Base-by-base conservation (phyloP, 2,329 filamentous ascomycete species). In the Colletotrichum brevisporum region DNA sequence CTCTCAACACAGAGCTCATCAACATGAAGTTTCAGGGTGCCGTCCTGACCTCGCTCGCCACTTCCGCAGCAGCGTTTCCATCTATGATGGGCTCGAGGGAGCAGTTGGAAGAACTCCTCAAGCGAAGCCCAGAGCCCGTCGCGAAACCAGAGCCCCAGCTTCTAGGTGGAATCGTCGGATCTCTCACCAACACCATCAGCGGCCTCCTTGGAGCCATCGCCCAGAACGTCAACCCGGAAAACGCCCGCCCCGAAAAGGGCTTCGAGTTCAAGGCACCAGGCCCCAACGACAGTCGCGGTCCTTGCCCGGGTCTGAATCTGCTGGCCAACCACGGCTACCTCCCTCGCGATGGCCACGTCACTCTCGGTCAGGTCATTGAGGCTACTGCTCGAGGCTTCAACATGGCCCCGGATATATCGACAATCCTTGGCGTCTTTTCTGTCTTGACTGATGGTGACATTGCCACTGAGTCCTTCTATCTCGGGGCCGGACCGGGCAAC, bases 281-380 rank as follows among this genome's bases (percentile, higher is more conserved):
- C 0, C 62, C 55, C 1, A 48, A 53, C 1, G 66, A 69, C 43
- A 69, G 66, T 41, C 43, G 66, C 6, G 66, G 66, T 2, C 77
- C 83, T 50, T 84, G 82, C 52, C 82, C 82, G 1, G 82, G 81
- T 71, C 73, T 84, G 67, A 84, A 84, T 63, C 79, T 82, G 1
- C 75, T 84, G 15, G 80, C 82, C 9, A 84, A 84, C 70, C 79
- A 84, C 54, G 80, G 79, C 1, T 83, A 81, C 67, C 78, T 84
- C 21, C 80, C 80, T 0, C 82, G 78, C 52, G 74, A 83, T 51
- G 82, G 82, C 15, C 74, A 66, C 26, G 66, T 69, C 51, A 69
- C 51, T 39, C 36, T 69, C 9, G 66, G 62, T 18, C 66, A 69
- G 5, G 62, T 69, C 12, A 45, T 66, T 24, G 66, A 69, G 24